A percentile compares a stretch with the other conserved stretches of the same genome.
These are phyloP conservation scores for Neurospora africana DNA, from an alignment of 495 filamentous ascomycete genomes.

Conservation along the genomic window DNA sequence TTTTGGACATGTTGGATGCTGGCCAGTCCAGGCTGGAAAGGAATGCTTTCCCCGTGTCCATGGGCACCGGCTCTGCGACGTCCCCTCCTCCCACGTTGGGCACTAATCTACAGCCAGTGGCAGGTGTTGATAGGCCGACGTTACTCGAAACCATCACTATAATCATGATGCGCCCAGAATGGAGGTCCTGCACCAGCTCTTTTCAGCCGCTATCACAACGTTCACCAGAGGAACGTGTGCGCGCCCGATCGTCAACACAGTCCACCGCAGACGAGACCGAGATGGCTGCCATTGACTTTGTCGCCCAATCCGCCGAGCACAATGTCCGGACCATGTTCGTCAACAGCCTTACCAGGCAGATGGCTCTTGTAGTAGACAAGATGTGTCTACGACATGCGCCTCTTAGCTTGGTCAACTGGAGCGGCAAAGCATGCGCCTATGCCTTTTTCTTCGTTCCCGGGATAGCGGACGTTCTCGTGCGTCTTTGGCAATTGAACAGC, in stretches of 20 bases:
- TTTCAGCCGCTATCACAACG: slow-evolving; percentile 48
- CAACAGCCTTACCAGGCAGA: slow-evolving; percentile 76
- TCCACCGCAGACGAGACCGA: slow-evolving; percentile 48
- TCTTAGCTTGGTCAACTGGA: slow-evolving; percentile 84
- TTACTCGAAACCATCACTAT: slow-evolving; percentile 77
- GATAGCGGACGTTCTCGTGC: slow-evolving; percentile 74
- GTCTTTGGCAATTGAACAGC: slow-evolving; percentile 65
- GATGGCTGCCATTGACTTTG: slow-evolving; percentile 46
- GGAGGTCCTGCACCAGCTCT: slow-evolving; percentile 62
- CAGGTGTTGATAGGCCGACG: slow-evolving; percentile 49
- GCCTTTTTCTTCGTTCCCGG: slow-evolving; percentile 94
- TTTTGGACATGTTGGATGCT: slow-evolving; percentile 77
- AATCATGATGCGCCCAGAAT: slow-evolving; percentile 90
- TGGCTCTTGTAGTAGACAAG: slow-evolving; percentile 82
- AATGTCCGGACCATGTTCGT: slow-evolving; percentile 89
- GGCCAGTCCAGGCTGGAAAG: slow-evolving; percentile 29
- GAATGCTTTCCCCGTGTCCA: slow-evolving; percentile 44
- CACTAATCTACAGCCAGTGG: slow-evolving; percentile 19
- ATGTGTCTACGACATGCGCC: slow-evolving; percentile 85
- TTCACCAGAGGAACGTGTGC: slow-evolving; percentile 29
- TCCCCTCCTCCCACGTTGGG: slow-evolving; percentile 49
- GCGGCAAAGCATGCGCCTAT: slow-evolving; percentile 87
- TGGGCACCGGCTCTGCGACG: slow-evolving; percentile 4
- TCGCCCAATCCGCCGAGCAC: slow-evolving; percentile 83
- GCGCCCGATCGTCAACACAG: slow-evolving; percentile 26